Conservation (phyloP, 495 filamentous ascomycete genomes). For the Talaromyces trachyspermus region DNA sequence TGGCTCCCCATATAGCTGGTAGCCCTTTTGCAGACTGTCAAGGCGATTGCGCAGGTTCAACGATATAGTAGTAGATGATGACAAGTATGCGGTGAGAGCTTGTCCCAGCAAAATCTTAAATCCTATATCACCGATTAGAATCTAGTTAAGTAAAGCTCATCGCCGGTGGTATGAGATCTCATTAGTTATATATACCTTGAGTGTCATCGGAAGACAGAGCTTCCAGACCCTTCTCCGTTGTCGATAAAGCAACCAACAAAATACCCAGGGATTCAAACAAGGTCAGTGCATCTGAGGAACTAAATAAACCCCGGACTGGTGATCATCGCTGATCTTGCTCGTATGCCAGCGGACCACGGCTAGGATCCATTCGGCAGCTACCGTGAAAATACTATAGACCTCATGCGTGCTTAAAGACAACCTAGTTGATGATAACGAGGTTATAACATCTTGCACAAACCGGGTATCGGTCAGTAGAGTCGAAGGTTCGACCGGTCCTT, state of each 20-base stretch:
- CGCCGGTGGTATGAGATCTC: no score
- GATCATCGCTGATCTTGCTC: conserved; percentile 16
- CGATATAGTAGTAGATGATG: conserved; percentile 36
- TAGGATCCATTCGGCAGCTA: conserved; percentile 33
- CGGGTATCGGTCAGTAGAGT: conserved; percentile 41
- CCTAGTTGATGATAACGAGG: conserved; percentile 29
- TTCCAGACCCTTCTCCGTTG: conserved; percentile 30
- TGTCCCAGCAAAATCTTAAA: conserved; percentile 34
- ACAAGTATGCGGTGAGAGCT: conserved; percentile 34
- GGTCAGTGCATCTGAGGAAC: conserved; percentile 34
- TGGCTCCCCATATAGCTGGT: conserved; percentile 33
- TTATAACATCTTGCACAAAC: conserved; percentile 38
- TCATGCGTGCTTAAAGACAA: conserved; percentile 26
- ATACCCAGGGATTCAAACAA: conserved; percentile 40
- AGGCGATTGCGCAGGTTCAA: conserved; percentile 33
- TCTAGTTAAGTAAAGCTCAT: no score
- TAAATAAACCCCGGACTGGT: conserved; percentile 29
- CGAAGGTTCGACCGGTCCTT: conserved; percentile 15
- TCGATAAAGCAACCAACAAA: conserved; percentile 35
- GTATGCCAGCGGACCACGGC: conserved; percentile 33
- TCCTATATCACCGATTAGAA: conserved; percentile 15
- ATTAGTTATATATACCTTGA: no score
- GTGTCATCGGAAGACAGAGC: conserved; percentile 28
- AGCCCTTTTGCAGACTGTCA: conserved; percentile 38
- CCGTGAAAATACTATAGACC: conserved; percentile 26